Evolutionary conservation across 1,139 yeast species (phyloP), one percentile per base, ranked within the genome.

Genomic region (Taphrina betulina): DNA sequence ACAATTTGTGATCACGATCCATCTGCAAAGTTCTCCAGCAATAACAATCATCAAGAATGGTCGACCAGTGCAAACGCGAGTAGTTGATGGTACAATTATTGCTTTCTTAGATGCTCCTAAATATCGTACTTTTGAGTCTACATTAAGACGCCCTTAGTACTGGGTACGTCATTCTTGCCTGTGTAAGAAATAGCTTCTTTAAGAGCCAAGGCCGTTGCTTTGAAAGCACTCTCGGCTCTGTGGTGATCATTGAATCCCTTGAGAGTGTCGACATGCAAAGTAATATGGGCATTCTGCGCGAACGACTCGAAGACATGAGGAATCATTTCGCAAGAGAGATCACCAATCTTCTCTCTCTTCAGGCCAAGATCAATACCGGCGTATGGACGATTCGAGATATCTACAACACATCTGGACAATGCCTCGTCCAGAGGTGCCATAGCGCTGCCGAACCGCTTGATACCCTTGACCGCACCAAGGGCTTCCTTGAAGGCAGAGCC

Each of bases 231-330:
- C 71, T 92, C 98, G 38, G 96, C 87, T 62, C 96, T 77, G 71
- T 92, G 98, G 70, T 92, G 98, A 69, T 92, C 98, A 70, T 92
- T 92, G 69, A 79, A 80, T 0, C 98, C 98, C 63, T 96, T 77
- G 60, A 92, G 69, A 69, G 96, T 87, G 70, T 94, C 98, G 29
- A 92, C 96, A 66, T 92, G 98, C 67, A 92, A 68, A 1, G 98
- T 92, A 52, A 92, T 78, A 58, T 84, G 83, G 0, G 97, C 96
- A 50, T 86, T 85, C 65, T 85, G 89, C 2, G 97, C 96, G 75
- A 92, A 92, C 65, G 95, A 85, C 70, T 89, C 95, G 62, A 92
- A 70, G 42, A 92, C 94, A 70, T 92, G 98, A 24, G 97, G 96
- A 62, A 92, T 85, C 98, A 92, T 92, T 72, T 92, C 98, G 65